These are phyloP conservation scores for Fusarium sp. DNA, from an alignment of 2,329 filamentous ascomycete species.

Conservation along the genomic window DNA sequence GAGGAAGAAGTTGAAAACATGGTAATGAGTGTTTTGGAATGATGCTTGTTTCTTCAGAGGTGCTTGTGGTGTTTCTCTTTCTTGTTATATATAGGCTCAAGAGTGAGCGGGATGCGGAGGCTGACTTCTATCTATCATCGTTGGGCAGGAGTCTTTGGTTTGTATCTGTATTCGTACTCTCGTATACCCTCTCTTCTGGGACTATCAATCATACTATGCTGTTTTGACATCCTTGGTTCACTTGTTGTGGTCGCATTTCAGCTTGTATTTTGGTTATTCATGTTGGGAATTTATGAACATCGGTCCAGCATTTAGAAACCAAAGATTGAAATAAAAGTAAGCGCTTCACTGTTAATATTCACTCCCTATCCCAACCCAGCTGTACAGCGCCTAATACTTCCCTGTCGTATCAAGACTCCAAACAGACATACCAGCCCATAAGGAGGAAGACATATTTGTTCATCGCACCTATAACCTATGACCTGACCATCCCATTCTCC, in stretches of 20 bases:
- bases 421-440: conserved; percentile 22
- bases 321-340: conserved; percentile 9
- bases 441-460: conserved; percentile 9
- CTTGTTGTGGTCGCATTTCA: background rate
- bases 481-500: conserved; percentile 18
- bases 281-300: background rate
- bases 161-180: conserved; percentile 35
- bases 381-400: conserved; percentile 33
- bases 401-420: conserved; percentile 29
- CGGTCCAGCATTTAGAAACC: background rate
- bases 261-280: background rate
- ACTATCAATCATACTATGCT: conserved; percentile 10
- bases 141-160: conserved; percentile 42
- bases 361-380: conserved; percentile 33
- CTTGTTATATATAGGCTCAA: conserved; percentile 37
- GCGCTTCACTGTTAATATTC: conserved; percentile 27
- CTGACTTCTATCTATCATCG: conserved; percentile 28
- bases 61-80: conserved; percentile 21
- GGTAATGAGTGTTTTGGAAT: conserved; percentile 24
- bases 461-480: conserved; percentile 12
- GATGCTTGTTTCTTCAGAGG: conserved; percentile 20
- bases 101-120: conserved; percentile 17
- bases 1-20: conserved; percentile 17
- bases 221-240: conserved; percentile 5
- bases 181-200: conserved; percentile 42